Evolutionary conservation across 371 early-diverging fungal genomes (phyloP), one percentile per base, ranked within the genome.

Genomic region (Zychaea mexicana): DNA sequence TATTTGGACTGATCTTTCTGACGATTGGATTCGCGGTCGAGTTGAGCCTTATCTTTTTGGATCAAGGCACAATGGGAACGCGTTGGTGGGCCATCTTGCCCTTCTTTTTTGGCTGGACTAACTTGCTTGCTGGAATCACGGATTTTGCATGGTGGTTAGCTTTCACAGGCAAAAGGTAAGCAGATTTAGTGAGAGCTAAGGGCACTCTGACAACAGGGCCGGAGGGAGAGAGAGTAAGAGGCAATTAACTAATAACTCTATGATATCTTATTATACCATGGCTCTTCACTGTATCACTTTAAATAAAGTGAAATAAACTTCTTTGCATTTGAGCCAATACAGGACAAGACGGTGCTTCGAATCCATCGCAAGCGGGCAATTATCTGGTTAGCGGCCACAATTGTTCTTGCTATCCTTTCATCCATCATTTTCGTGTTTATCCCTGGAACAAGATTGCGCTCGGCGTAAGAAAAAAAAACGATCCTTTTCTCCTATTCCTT

Each of bases 91-190:
- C 67, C 8, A 22, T 78, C 9, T 24, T 76, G 7, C 76, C 79
- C 4, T 79, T 82, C 54, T 71, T 79, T 61, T 56, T 76, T 38
- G 78, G 79, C 0, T 82, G 78, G 76, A 68, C 78, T 1, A 52
- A 53, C 17, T 33, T 82, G 1, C 21, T 79, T 12, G 63, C 79
- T 2, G 72, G 77, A 57, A 42, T 74, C 4, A 70, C 70, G 6
- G 72, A 79, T 32, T 82, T 82, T 65, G 71, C 78, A n/a, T 82
- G 78, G 74, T 79, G 74, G 74, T 63, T 76, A 45, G 76, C 76
- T n/a, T 64, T 76, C 17, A 60, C 65, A 32, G 68, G 76, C 15
- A 66, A 71, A 61, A 73, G 74, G 82, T 82, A 72, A 65, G 30
- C 45, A 8, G 26, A 22, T 31, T 1, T 36, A 28, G 21, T 10